Evolutionary conservation across 1,139 yeast genomes (phyloP), one percentile per base, ranked within the genome.

Genomic region (Taiozyma sp.): DNA sequence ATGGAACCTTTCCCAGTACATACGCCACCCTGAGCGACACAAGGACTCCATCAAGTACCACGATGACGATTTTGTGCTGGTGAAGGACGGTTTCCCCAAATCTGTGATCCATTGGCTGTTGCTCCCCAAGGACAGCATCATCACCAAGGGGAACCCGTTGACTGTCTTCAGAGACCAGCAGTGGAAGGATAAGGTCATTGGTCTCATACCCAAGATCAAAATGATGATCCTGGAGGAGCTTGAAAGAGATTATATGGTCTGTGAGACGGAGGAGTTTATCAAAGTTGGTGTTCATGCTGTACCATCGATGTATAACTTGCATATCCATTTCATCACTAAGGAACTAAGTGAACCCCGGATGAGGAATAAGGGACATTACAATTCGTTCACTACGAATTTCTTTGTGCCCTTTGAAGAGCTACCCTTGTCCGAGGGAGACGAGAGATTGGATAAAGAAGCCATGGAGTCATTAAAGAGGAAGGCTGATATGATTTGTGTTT

Each of bases 301-400:
- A 2, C 96, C 96, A 2, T 84, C 92, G 1, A 63, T 88, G 74
- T 67, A 67, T 45, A 86, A 88, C 61, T 64, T 87, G 40, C 96
- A 88, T 62, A 71, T 88, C 29, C 96, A 88, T 68, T 80, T 88
- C 14, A 74, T 88, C 47, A 81, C 92, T 0, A 73, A 70, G 47
- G 96, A 88, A 65, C 76, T 85, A 62, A 61, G 72, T 59, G 80
- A 88, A 8, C 68, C 69, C 0, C 58, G 73, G 28, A 51, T 87
- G 69, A 87, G 86, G 63, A 73, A 81, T 59, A 81, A 78, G 54
- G 77, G 75, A 53, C 96, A 88, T 65, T 88, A 82, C 66, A 83
- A 84, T 62, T 83, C 92, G 5, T 88, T 88, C 66, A 80, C 75
- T 28, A 80, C 91, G 0, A 60, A 61, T 1, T 88, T 88, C 65